Conservation (phyloP, 192 early-diverging fungal genomes). For the Geranomyces michiganensis region DNA sequence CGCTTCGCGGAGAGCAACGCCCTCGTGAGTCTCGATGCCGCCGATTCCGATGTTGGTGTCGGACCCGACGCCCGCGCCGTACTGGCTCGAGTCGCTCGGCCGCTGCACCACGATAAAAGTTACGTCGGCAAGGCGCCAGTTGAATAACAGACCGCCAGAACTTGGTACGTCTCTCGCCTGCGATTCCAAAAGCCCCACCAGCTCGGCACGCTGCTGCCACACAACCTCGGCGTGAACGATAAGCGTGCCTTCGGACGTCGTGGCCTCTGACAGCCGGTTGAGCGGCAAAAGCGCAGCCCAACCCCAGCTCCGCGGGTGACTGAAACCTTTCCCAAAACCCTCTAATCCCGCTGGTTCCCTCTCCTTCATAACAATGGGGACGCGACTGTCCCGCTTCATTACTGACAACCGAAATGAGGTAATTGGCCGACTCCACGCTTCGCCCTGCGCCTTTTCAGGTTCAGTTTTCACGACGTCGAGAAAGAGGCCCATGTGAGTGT, state of each 20-base stretch:
- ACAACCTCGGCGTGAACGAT: conserved; percentile 33
- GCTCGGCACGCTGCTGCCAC: conserved; percentile 34
- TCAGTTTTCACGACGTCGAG: conserved; percentile 42
- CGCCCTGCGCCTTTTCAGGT: conserved; percentile 27
- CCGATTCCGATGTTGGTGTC: background rate
- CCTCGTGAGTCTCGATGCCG: background rate
- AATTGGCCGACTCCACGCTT: conserved; percentile 33
- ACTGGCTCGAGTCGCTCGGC: background rate
- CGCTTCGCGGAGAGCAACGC: background rate
- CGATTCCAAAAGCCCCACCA: conserved; percentile 32
- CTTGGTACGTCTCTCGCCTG: conserved; percentile 7
- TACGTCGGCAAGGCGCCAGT: conserved; percentile 32
- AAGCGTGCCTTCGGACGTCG: conserved; percentile 37
- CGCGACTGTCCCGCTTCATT: conserved; percentile 27
- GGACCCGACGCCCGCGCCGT: background rate
- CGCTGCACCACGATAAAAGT: conserved; percentile 28
- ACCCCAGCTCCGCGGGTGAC: conserved; percentile 41
- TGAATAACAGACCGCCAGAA: conserved; percentile 35
- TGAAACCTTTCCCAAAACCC: conserved; percentile 38
- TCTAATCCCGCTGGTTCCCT: conserved; percentile 31
- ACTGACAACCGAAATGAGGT: conserved; percentile 33
- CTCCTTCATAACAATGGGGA: conserved; percentile 32
- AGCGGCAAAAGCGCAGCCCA: conserved; percentile 40
- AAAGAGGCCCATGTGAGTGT: conserved; percentile 41
- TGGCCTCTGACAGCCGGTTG: conserved; percentile 27